A percentile compares a stretch with the other conserved stretches of the same genome.
Conservation (phyloP, 1,284 basidiomycete genomes). For the Sanghuangporus sanghuang region DNA sequence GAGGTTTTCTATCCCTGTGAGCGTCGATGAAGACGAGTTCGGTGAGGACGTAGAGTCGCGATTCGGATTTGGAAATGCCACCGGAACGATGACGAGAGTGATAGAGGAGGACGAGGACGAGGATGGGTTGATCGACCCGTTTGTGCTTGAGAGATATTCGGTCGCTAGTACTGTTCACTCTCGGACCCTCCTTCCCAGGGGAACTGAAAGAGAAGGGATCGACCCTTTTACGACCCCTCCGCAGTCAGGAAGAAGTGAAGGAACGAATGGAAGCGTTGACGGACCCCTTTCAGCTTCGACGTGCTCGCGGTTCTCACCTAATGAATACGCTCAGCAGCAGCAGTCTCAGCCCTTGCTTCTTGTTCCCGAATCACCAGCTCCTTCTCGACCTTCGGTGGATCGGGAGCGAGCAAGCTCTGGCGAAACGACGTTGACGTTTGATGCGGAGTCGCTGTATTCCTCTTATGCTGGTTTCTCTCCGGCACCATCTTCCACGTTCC, state of each 20-base stretch:
- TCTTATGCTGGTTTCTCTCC: neutral
- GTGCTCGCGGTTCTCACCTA: neutral
- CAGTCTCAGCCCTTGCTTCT: neutral
- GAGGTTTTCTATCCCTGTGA: constrained; percentile 10
- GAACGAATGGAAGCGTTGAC: neutral
- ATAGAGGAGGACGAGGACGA: constrained; percentile 11
- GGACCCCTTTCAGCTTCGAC: neutral
- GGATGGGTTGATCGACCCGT: constrained; percentile 4
- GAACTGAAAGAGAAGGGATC: neutral
- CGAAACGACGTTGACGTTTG: neutral
- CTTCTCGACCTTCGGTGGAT: neutral
- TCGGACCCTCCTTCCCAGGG: neutral
- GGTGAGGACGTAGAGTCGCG: neutral
- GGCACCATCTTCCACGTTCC: neutral
- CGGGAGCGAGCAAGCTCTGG: neutral
- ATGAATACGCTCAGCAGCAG: neutral
- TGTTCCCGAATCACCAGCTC: neutral
- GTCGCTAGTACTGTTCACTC: neutral
- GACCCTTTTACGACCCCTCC: neutral
- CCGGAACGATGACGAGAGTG: neutral
- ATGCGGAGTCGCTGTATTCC: constrained; percentile 1
- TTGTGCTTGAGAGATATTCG: neutral
- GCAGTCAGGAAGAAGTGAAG: neutral
- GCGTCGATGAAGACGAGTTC: constrained; percentile 5
- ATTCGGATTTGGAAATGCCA: neutral